Evolutionary conservation across 306 rosid species (phyloP).

Genomic region (Trifolium fragiferum): DNA sequence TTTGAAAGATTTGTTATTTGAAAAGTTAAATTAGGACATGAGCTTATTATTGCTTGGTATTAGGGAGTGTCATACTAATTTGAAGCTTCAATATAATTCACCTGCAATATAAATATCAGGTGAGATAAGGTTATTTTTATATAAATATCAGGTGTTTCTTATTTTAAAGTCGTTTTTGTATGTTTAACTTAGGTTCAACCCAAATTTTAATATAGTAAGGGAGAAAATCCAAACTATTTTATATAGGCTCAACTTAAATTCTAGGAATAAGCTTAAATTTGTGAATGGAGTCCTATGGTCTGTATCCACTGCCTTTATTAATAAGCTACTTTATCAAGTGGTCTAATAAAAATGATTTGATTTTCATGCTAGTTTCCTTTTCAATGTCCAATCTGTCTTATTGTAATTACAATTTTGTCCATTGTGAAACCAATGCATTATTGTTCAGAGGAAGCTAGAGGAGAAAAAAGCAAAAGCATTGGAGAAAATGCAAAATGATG

Average conservation of each 20-base stretch:
- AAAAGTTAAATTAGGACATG: constrained; percentile 17
- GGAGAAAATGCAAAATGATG: constrained; percentile 87
- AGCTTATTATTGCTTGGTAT: neutral
- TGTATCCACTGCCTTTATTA: constrained; percentile 30
- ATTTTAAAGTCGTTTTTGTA: too few species aligned
- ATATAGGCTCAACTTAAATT: neutral
- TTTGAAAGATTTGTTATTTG: neutral
- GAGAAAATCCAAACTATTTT: neutral
- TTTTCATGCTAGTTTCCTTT: constrained; percentile 6
- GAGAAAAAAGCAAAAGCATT: constrained; percentile 86
- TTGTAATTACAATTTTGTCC: constrained; percentile 19
- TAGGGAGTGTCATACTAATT: neutral
- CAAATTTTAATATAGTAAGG: neutral
- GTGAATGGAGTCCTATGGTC: constrained; percentile 10
- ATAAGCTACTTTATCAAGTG: constrained; percentile 26
- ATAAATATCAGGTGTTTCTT: too few species aligned
- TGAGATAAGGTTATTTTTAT: too few species aligned
- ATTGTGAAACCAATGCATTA: constrained; percentile 18
- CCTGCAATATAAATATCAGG: too few species aligned
- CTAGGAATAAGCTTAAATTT: neutral
- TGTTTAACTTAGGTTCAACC: too few species aligned
- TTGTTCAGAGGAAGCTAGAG: constrained; percentile 87
- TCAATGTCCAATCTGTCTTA: constrained; percentile 9
- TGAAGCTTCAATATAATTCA: neutral
- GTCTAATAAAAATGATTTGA: constrained; percentile 21